phyloP scores from a whole-genome alignment of 176 grass and related monocot genomes.

The Musa schizocarpa region DNA sequence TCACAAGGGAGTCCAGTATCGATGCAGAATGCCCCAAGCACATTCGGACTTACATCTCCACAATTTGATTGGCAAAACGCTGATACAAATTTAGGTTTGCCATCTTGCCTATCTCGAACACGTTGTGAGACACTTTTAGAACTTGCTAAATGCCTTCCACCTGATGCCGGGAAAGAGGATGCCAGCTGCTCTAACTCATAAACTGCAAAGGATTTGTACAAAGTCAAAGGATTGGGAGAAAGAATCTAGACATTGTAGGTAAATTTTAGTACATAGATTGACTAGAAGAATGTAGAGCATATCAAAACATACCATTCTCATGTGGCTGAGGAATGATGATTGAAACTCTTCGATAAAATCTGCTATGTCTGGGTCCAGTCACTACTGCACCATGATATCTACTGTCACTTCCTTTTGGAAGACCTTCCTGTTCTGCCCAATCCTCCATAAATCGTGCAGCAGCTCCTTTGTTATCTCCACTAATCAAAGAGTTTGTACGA shows the following conservation, averaged over 20 bases:
- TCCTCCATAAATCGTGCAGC: conserved; percentile 98
- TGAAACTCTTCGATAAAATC: conserved; percentile 57
- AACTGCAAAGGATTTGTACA: conserved; percentile 34
- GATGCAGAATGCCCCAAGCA: conserved; percentile 87
- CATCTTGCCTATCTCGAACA: conserved; percentile 46
- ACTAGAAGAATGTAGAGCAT: conserved; percentile 5
- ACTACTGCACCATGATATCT: conserved; percentile 21
- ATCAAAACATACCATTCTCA: conserved; percentile 48
- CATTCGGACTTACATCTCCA: conserved; percentile 99
- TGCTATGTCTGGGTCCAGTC: conserved; percentile 26
- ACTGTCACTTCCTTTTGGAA: conserved; percentile 24
- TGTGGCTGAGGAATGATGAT: conserved; percentile 76
- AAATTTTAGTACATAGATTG: neutral
- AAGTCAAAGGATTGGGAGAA: conserved; percentile 16
- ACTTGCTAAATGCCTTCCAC: conserved; percentile 55
- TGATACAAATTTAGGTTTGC: conserved; percentile 71
- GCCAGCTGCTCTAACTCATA: conserved; percentile 58
- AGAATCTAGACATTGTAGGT: neutral
- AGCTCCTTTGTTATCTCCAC: conserved; percentile 95
- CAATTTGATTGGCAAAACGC: conserved; percentile 98
- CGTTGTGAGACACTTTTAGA: conserved; percentile 42
- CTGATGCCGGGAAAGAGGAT: conserved; percentile 70
- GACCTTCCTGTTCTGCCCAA: conserved; percentile 63
- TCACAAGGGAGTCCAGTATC: conserved; percentile 88
- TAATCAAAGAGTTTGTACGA: conserved; percentile 85